A percentile compares a stretch with the other conserved stretches of the same genome.
Evolutionary conservation across 164 flowering plant species (phyloP).

Genomic region (Vitis amurensis): DNA sequence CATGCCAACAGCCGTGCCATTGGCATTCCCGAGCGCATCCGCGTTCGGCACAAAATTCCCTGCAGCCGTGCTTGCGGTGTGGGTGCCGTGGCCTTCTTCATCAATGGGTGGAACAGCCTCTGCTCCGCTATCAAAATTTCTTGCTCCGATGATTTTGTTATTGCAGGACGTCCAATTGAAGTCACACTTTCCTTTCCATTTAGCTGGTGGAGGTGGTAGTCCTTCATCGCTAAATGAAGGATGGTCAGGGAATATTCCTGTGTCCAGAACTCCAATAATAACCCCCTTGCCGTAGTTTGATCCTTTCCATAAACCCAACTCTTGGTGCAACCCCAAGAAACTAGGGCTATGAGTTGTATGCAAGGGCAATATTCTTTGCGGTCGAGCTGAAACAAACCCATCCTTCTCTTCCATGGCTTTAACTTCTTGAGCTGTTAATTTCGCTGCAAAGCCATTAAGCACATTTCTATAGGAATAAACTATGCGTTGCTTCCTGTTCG

Average conservation of each 20-base stretch:
- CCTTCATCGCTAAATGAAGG: constrained; percentile 40
- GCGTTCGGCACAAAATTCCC: constrained; percentile 25
- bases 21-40: constrained; percentile 16
- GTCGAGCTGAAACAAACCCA: constrained; percentile 25
- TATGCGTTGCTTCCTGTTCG: constrained; percentile 6
- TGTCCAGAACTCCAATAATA: constrained; percentile 40
- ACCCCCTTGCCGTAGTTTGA: constrained; percentile 40
- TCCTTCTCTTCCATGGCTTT: constrained; percentile 24
- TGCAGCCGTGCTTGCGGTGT: constrained; percentile 33
- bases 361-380: constrained; percentile 6
- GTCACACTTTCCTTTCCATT: constrained; percentile 36
- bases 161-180: constrained; percentile 16
- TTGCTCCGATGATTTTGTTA: constrained; percentile 32
- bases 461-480: constrained; percentile 20
- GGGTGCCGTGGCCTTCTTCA: constrained; percentile 28
- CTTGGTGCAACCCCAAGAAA: constrained; percentile 38
- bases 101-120: constrained; percentile 16
- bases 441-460: constrained; percentile 30
- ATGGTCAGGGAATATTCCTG: constrained; percentile 34
- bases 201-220: constrained; percentile 46
- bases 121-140: neutral
- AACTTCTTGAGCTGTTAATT: constrained; percentile 28
- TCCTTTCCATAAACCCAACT: constrained; percentile 22
- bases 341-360: constrained; percentile 40
- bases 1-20: constrained; percentile 31